Base-by-base conservation (phyloP, 1,284 basidiomycete genomes). In the Microbotryum intermedium region DNA sequence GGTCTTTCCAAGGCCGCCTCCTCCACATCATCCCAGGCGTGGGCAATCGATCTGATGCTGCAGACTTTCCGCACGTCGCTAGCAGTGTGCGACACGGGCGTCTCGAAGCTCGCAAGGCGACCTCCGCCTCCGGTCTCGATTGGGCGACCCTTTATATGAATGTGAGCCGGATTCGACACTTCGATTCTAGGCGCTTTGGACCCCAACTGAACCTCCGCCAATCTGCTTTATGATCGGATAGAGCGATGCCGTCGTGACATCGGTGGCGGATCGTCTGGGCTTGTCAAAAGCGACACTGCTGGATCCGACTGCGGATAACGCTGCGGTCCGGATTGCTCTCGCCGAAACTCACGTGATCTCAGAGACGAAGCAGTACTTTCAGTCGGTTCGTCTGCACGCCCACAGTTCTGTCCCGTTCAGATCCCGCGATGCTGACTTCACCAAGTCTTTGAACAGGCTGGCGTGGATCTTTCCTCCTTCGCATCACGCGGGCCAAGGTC, bases 81-180 rank as follows among this genome's bases (percentile, higher is more conserved):
- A 68, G 9, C 83, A 82, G 69, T 79, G 77, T 62, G 79, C 79
- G 2, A 72, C 29, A 10, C 23, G 79, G 82, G 18, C 81, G 76
- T 5, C 74, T 76, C 47, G 76, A 82, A 47, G 85, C 87, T 73
- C 79, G 84, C 65, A 94, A 88, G 73, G 79, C 84, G 18, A 79
- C 77, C 28, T 85, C 87, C 7, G 84, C 85, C 42, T 86, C 85
- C 68, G 47, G 55, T 0, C 93, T 97, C 72, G 95, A 94, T 75
- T 98, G 94, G 94, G 86, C 85, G 50, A 88, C 90, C 80, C 75
- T 97, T 63, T 97, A 94, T 73, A 94, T 97, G 90, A 97, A 95
- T 79, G 91, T 92, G 77, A 76, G 88, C 85, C 21, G 42, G 18
- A 11, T 34, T 28, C 16, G 34, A 11, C 30, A 11, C 18, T 34